A percentile compares a stretch with the other conserved stretches of the same genome.
Evolutionary conservation across 768 basidiomycete genomes (phyloP).

Genomic region (Pleurotus giganteus): DNA sequence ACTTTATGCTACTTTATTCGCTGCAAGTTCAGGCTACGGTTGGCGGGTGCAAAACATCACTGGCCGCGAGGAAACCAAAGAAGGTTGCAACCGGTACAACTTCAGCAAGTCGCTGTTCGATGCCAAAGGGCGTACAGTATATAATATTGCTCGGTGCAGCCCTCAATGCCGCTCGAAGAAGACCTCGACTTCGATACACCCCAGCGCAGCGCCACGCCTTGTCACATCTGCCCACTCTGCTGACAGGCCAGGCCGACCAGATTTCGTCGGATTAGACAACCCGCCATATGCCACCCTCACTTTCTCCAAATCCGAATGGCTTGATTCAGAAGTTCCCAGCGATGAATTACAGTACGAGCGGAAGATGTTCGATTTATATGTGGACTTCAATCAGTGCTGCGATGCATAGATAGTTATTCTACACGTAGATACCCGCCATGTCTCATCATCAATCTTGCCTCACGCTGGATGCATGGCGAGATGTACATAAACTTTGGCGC

Average conservation of each 20-base stretch:
- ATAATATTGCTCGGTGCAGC: neutral
- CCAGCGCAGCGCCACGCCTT: too few species aligned
- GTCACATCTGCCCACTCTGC: too few species aligned
- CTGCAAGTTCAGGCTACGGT: too few species aligned
- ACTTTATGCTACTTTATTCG: neutral
- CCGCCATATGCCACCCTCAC: too few species aligned
- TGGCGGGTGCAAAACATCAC: too few species aligned
- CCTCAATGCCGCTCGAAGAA: neutral
- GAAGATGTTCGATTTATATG: conserved; percentile 42
- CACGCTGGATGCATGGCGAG: conserved; percentile 1
- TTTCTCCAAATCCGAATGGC: too few species aligned
- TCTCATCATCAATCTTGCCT: neutral
- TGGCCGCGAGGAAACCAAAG: too few species aligned
- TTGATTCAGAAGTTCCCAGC: too few species aligned
- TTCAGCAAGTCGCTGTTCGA: neutral
- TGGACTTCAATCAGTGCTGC: conserved; percentile 32
- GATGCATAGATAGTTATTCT: conserved; percentile 8
- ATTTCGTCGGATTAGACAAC: too few species aligned
- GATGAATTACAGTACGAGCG: conserved; percentile 17
- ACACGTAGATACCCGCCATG: neutral
- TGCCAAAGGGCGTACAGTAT: conserved; percentile 1
- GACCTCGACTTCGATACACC: neutral
- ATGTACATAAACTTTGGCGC: neutral
- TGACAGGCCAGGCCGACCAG: too few species aligned
- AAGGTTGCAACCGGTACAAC: too few species aligned